Evolutionary conservation across 2,329 filamentous ascomycete species (phyloP).

Genomic region (Fusarium sp.): DNA sequence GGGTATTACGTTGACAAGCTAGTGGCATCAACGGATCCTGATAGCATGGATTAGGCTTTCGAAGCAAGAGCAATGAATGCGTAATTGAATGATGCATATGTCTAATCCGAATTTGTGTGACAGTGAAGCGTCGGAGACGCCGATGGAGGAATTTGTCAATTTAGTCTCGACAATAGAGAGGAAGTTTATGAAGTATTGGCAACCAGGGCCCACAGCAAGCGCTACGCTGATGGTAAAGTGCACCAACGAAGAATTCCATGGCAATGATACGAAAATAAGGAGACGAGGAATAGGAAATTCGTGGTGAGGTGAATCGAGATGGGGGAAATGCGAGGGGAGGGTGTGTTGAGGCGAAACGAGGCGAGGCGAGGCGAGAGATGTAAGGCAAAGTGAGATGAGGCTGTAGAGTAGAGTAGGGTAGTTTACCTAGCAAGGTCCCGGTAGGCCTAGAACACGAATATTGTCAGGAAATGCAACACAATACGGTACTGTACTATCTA

Average conservation of each 20-base stretch:
- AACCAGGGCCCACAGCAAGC: neutral
- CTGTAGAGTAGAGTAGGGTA: conserved; percentile 12
- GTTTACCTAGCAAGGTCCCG: conserved; percentile 51
- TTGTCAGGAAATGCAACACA: conserved; percentile 35
- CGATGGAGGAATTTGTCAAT: conserved; percentile 11
- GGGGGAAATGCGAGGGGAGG: neutral
- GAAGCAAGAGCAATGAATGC: neutral
- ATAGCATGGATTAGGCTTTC: neutral
- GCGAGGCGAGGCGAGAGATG: neutral
- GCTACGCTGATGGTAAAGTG: neutral
- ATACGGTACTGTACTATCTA: neutral
- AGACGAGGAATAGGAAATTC: neutral
- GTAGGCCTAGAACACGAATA: conserved; percentile 51
- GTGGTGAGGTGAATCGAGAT: conserved; percentile 10
- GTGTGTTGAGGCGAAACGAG: neutral
- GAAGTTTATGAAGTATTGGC: neutral
- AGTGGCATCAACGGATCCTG: conserved; percentile 1
- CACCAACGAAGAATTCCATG: conserved; percentile 4
- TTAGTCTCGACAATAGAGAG: neutral
- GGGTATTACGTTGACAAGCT: neutral
- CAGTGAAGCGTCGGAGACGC: conserved; percentile 11
- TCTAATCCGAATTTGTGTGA: neutral
- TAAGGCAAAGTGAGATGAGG: conserved; percentile 5
- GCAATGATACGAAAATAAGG: neutral
- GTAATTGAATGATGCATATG: neutral